Evolutionary conservation across 208 protist genomes (phyloP), one percentile per base, ranked within the genome.

Genomic region (Trypanosoma mega): DNA sequence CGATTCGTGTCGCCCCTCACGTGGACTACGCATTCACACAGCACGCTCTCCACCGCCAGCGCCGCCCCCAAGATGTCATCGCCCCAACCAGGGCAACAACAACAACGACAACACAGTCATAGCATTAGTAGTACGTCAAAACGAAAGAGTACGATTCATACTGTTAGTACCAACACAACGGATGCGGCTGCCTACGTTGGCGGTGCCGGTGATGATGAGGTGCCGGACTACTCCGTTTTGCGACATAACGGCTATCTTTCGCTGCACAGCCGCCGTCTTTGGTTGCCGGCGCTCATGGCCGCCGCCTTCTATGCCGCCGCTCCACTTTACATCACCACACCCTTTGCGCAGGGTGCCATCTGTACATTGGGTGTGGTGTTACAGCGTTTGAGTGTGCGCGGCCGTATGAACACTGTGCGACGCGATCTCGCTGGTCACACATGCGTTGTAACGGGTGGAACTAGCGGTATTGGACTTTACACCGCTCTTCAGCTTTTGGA

Each of bases 391-490:
- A 71, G 54, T 62, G 70, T 93, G 12, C 82, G 76, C 18, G 85
- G 85, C 7, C 61, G 68, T 20, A 60, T 61, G n/a, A 90, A 88
- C 60, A 20, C 16, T 27, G 23, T 78, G 6, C 21, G 11, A n/a
- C 87, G 87, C 48, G 81, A 92, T 34, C 45, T 92, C 53, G 61
- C 41, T 12, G 85, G 75, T 20, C 67, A 78, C 63, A 74, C 52
- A 12, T 89, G 79, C 54, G 80, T 92, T 2, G 79, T 92, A 18
- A 92, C 85, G 4, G 85, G 85, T 9, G 85, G 85, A 21, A 89
- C 85, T 0, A 87, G 80, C 49, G 85, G 85, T 24, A 89, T 92
- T 29, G 85, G 85, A 1, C 60, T 85, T 6, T 82, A 80, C 74
- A 87, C 82, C 1, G 79, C 81, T 14, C 66, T 80, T 71, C 85